Evolutionary conservation across 2,329 filamentous ascomycete genomes (phyloP), one percentile per base, ranked within the genome.

Genomic region (Phaeophleospora eucalypticola): DNA sequence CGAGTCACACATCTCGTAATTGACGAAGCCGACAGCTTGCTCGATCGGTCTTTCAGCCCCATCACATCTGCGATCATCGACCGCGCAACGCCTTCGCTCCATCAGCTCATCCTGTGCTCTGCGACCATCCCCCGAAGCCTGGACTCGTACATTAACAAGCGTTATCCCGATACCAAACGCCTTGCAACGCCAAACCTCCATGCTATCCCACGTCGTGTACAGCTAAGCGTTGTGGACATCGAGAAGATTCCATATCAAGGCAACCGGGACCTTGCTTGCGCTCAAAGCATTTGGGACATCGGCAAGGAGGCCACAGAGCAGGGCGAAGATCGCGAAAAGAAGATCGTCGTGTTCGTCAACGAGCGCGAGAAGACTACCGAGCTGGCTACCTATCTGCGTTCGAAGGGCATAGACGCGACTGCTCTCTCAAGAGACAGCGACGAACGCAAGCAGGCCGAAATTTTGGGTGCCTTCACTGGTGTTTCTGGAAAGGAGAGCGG

Each of bases 151-250:
- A 78, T 98, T n/a, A 80, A 81, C 43, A 80, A 82, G 52, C 83
- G 84, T 53, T 96, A 90, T 67, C 91, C 93, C 0, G 77, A 87
- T 58, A 89, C 95, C 71, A 74, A 77, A 37, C 86, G 93, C 51
- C 83, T 98, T 53, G 91, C 91, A 1, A 98, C 93, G 0, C 93
- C 93, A 0, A 96, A 97, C 63, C 78, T 98, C 0, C 93, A 98
- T 69, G 89, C 93, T 48, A 95, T 98, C 58, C 93, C 93, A 2
- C 84, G 93, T 35, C 84, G 93, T 57, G 90, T 98, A 0, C 91
- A 97, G 66, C 82, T 98, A 3, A 89, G 89, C 47, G 89, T 97
- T 29, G 82, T 98, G 20, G 90, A 98, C 62, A 86, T 94, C 12
- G 84, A 91, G 55, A 88, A 86, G 58, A 84, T 94, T n/a, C 90